phyloP scores from a whole-genome alignment of 2,329 filamentous ascomycete genomes.

The Claviceps quebecensis region DNA sequence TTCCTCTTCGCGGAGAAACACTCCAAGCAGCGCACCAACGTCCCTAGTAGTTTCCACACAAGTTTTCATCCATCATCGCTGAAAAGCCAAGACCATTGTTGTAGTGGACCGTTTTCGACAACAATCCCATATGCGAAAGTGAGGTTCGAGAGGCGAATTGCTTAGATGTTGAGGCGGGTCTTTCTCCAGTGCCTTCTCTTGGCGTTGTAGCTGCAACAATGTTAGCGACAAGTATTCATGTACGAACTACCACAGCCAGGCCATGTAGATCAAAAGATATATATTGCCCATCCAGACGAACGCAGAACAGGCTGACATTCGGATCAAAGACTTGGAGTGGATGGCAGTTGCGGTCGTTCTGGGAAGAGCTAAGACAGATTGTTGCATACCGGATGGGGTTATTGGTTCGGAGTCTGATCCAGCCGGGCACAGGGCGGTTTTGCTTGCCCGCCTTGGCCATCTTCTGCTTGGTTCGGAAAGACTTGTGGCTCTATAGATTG shows the following conservation, averaged over 20 bases:
- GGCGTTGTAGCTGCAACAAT: slow-evolving; percentile 77
- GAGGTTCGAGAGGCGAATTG: slow-evolving; percentile 26
- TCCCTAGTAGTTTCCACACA: slow-evolving; percentile 3
- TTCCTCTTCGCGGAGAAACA: background rate
- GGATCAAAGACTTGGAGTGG: background rate
- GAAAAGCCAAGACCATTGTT: slow-evolving; percentile 15
- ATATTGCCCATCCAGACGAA: background rate
- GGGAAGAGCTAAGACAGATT: background rate
- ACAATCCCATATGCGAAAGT: slow-evolving; percentile 1
- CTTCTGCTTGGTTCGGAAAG: slow-evolving; percentile 99
- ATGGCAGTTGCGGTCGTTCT: background rate
- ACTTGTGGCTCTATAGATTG: slow-evolving; percentile 78
- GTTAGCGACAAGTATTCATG: slow-evolving; percentile 6
- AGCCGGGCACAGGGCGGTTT: slow-evolving; percentile 99
- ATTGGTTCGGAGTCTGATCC: slow-evolving; percentile 95
- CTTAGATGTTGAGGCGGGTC: slow-evolving; percentile 97
- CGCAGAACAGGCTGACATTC: background rate
- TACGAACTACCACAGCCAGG: background rate
- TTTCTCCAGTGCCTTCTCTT: slow-evolving; percentile 99
- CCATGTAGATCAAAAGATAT: background rate
- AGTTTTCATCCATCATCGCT: slow-evolving; percentile 9
- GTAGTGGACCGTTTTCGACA: background rate
- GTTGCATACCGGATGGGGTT: slow-evolving; percentile 95
- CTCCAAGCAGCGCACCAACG: slow-evolving; percentile 12
- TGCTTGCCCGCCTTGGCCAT: slow-evolving; percentile 99